These are phyloP conservation scores for Cladophialophora psammophila DNA, from an alignment of 2,329 filamentous ascomycete species.

Conservation along the genomic window DNA sequence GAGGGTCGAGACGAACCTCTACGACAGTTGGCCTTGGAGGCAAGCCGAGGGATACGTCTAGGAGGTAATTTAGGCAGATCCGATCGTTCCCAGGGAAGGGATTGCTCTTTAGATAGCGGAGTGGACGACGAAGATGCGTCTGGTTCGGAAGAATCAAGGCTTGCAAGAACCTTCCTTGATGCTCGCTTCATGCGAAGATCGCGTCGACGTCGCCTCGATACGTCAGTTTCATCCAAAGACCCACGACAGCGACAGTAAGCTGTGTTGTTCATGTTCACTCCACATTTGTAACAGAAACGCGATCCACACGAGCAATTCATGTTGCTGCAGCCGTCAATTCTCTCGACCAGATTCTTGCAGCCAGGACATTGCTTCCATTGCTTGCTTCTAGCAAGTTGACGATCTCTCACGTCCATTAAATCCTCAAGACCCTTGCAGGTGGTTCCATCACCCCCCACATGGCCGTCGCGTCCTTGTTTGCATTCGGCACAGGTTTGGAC, in stretches of 20 bases:
- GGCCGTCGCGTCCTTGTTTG: conserved; percentile 17
- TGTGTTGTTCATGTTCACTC: not conserved
- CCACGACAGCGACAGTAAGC: not conserved
- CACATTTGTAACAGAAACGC: conserved; percentile 32
- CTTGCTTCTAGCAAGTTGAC: conserved; percentile 20
- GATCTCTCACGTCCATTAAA: conserved; percentile 19
- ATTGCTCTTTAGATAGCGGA: not conserved
- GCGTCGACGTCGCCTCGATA: not conserved
- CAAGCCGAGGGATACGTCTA: not conserved
- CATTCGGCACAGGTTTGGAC: conserved; percentile 27
- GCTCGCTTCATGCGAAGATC: not conserved
- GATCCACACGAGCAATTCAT: conserved; percentile 30
- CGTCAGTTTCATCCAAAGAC: not conserved
- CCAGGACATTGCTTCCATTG: conserved; percentile 34
- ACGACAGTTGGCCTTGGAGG: not conserved
- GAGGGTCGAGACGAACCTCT: not conserved
- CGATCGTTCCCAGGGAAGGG: not conserved
- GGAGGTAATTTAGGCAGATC: not conserved
- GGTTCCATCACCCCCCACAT: conserved; percentile 10
- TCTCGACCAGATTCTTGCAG: conserved; percentile 35
- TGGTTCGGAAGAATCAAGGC: not conserved
- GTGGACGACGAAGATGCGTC: not conserved
- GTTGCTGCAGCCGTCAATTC: conserved; percentile 28
- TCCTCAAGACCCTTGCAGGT: conserved; percentile 19
- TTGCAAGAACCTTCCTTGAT: not conserved